Evolutionary conservation across 2,329 filamentous ascomycete genomes (phyloP), one percentile per base, ranked within the genome.

Genomic region (Epichloe typhina): DNA sequence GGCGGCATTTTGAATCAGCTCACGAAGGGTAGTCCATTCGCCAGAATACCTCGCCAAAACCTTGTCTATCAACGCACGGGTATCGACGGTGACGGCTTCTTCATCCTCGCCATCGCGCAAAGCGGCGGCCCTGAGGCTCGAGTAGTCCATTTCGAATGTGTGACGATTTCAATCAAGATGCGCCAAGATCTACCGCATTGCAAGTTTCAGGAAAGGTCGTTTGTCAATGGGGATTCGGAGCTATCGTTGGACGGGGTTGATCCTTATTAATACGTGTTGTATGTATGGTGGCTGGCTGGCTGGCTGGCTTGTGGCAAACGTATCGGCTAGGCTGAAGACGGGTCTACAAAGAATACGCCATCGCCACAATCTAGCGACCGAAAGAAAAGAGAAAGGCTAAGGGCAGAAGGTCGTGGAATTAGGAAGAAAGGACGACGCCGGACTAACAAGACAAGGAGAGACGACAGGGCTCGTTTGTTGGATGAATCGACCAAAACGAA

Each of bases 11-110:
- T 98, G 93, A 43, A 98, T 89, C 54, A 98, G 82, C 66, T 98
- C 93, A 73, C 93, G 82, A 17, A 98, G 71, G 8, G 79, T 86
- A 5, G 81, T 89, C 84, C 91, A 96, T 72, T 98, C 94, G 60
- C 93, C 91, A 2, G 90, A 95, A 65, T 98, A 98, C 62, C 93
- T 79, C 9, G 93, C 93, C 47, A 98, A 78, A 11, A 98, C 91
- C 69, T 98, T 98, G 71, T 97, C 94, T 64, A 98, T 98, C 59
- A 98, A 70, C 42, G 93, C 93, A 62, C 94, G 79, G 46, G 93
- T 98, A 64, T 98, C 95, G 62, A 98, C 93, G 0, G 93, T 98
- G 51, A 98, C 93, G 41, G 93, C 93, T 68, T 97, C 93, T 67
- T 97, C 93, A 59, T 95, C 88, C 54, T 89, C 86, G 57, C 87